Evolutionary conservation across 2,329 filamentous ascomycete genomes (phyloP).

Genomic region (Cladophialophora psammophila): DNA sequence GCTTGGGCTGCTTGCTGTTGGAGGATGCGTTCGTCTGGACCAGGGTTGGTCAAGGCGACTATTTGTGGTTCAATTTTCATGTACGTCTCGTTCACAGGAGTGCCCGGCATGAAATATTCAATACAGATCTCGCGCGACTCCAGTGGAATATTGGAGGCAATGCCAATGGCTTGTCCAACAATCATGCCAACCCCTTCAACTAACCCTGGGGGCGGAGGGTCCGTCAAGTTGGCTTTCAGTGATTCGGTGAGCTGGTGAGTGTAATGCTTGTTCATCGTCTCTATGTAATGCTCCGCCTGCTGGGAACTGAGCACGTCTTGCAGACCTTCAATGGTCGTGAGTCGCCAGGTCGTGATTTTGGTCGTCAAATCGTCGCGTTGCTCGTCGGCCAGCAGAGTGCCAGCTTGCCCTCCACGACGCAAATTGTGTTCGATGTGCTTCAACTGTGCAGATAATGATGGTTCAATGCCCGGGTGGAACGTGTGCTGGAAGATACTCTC

Average conservation of each 20-base stretch:
- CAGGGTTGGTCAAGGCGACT: conserved; percentile 63
- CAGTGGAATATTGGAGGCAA: conserved; percentile 83
- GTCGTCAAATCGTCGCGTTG: conserved; percentile 84
- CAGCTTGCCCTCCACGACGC: conserved; percentile 56
- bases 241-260: conserved; percentile 72
- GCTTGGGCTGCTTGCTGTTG: conserved; percentile 31
- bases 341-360: conserved; percentile 90
- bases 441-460: conserved; percentile 75
- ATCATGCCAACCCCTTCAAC: conserved; percentile 91
- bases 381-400: conserved; percentile 36
- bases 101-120: conserved; percentile 81
- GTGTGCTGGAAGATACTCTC: conserved; percentile 90
- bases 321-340: conserved; percentile 92
- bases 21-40: conserved; percentile 38
- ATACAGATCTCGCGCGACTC: conserved; percentile 92
- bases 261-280: conserved; percentile 72
- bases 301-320: conserved; percentile 71
- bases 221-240: conserved; percentile 75
- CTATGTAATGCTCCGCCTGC: conserved; percentile 70
- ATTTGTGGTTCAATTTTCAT: conserved; percentile 83
- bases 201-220: conserved; percentile 80
- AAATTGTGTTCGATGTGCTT: conserved; percentile 91
- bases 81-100: conserved; percentile 70
- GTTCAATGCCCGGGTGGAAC: conserved; percentile 89
- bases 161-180: conserved; percentile 84